phyloP scores from a whole-genome alignment of 179 eudicot species.

The Drosera spatulata region DNA sequence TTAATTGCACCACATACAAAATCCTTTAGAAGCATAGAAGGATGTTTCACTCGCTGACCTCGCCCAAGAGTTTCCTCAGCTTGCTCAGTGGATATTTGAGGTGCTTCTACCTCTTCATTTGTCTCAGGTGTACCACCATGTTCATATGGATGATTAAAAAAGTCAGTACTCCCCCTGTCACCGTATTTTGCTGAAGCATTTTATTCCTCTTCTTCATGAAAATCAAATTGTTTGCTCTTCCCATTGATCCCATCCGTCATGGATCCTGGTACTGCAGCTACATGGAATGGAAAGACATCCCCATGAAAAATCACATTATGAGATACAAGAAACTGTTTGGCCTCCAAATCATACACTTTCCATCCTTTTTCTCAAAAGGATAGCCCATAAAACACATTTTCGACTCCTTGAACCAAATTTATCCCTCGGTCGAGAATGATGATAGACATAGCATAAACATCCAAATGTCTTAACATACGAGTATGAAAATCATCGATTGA shows the following conservation, averaged over 20 bases:
- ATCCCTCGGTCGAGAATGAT: no score
- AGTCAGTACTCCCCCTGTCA: no score
- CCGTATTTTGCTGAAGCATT: no score
- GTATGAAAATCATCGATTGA: neutral
- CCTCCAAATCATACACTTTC: neutral
- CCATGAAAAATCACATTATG: neutral
- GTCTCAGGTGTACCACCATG: no score
- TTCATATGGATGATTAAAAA: no score
- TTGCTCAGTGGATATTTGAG: neutral
- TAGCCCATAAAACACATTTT: constrained; percentile 8
- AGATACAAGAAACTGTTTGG: neutral
- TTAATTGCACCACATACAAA: neutral
- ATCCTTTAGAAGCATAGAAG: neutral
- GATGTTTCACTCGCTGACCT: neutral
- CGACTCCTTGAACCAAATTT: no score
- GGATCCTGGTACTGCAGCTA: no score
- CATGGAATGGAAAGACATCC: neutral
- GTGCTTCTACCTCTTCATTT: neutral
- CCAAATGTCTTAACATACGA: constrained; percentile 1
- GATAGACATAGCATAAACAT: constrained; percentile 1
- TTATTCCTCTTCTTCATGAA: no score
- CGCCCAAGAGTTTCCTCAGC: neutral
- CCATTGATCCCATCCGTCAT: no score
- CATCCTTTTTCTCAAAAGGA: constrained; percentile 1
- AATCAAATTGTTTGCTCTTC: no score